Evolutionary conservation across 208 protist genomes (phyloP), one percentile per base, ranked within the genome.

Genomic region (Balamuthia mandrillaris): DNA sequence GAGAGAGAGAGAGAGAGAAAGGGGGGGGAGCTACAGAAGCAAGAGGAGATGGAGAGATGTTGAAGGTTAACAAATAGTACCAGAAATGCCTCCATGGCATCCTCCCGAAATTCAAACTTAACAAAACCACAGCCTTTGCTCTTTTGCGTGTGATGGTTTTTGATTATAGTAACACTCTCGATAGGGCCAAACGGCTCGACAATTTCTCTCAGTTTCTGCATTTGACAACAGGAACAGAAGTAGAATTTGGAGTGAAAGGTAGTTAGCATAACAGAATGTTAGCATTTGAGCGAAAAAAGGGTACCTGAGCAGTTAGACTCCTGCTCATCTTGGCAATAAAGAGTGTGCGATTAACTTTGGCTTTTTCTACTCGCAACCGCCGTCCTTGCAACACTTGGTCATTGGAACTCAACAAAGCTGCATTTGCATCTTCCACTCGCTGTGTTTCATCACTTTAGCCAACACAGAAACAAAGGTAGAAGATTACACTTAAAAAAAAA

Each of bases 91-190:
- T 9, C 56, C 41, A 66, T 79, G 14, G 85, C 85, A 42, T 88
- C 85, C 39, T 88, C 85, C 1, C 85, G 31, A 35, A 42, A 85
- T 5, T 52, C 35, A 29, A 75, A 85, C 29, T 88, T 88, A 6
- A 88, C 85, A 70, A 88, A 88, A 27, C 85, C 85, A 54, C 85
- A 88, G 47, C 85, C 85, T 31, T 86, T 85, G 72, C 77, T 86
- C 63, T 86, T 70, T 41, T 86, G 81, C 47, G 77, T 88, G 31
- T 86, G 56, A 49, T 88, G 85, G 41, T 88, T 78, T 33, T 86
- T 86, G 37, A 88, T 84, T 3, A 88, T 41, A 4, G 78, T 61
- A 16, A 86, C 85, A 45, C 51, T 68, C n/a, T 88, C 85, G n/a
- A 88, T 78, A 21, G 29, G 42, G 2, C 85, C 85, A 29, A 63